Evolutionary conservation across 2,329 filamentous ascomycete genomes (phyloP).

Genomic region (Dothistroma pini): DNA sequence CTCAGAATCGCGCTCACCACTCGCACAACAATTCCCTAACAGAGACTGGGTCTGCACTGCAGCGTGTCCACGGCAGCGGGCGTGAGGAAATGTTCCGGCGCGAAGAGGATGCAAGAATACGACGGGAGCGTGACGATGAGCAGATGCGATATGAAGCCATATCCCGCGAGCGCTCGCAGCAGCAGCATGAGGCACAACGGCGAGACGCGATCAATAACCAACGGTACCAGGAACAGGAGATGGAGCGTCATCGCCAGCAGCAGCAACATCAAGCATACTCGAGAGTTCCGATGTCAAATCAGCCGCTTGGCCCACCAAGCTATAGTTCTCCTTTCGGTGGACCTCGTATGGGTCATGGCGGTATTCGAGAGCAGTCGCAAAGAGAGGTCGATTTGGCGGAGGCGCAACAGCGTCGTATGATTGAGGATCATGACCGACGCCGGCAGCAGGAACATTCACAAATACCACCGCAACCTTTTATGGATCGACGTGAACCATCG

Average conservation of each 20-base stretch:
- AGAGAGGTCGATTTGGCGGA: conserved; percentile 23
- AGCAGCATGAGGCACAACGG: neutral
- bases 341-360: neutral
- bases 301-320: conserved; percentile 5
- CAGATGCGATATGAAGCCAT: conserved; percentile 8
- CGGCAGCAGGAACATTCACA: conserved; percentile 13
- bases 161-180: conserved; percentile 9
- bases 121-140: conserved; percentile 8
- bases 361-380: conserved; percentile 26
- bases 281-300: conserved; percentile 5
- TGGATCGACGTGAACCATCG: conserved; percentile 11
- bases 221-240: conserved; percentile 18
- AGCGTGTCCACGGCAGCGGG: conserved; percentile 20
- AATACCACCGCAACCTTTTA: conserved; percentile 8
- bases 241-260: conserved; percentile 22
- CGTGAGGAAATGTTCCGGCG: conserved; percentile 27
- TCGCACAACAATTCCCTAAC: conserved; percentile 31
- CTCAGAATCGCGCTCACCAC: conserved; percentile 30
- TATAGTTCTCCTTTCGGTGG: neutral
- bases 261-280: conserved; percentile 14
- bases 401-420: conserved; percentile 13
- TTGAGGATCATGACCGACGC: conserved; percentile 19
- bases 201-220: conserved; percentile 11
- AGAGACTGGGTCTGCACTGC: conserved; percentile 23
- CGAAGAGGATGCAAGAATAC: conserved; percentile 21